Evolutionary conservation across 805 yeast genomes (phyloP), one percentile per base, ranked within the genome.

Genomic region (Metschnikowia reukaufii): DNA sequence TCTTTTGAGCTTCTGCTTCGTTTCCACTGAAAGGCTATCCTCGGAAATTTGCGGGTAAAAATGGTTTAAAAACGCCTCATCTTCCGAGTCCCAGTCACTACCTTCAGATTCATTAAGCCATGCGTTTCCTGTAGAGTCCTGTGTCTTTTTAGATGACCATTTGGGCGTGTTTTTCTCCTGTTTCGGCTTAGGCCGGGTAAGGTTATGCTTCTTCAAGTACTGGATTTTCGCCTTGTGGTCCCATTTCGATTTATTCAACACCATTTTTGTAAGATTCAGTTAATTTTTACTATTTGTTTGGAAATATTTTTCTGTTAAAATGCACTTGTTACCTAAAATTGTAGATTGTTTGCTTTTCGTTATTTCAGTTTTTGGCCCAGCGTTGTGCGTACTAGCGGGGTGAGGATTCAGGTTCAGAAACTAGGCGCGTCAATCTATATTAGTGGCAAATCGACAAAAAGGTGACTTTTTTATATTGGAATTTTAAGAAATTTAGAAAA

Each of bases 161-260:
- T 70, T 70, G n/a, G 60, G 54, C 18, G 42, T 42, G 3, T 58
- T 54, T 7, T 42, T 29, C n/a, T 33, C 39, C 16, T 33, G 39
- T 12, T 18, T 36, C 1, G 50, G 50, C 52, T 36, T 41, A 33
- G 42, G 56, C 48, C 18, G 55, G 48, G 44, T 36, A 23, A 70
- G 57, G n/a, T 73, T 74, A 55, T 73, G 77, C 51, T 73, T 73
- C 50, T 61, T 64, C 61, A 69, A 59, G 47, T 68, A 72, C 49
- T 59, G 58, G 49, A 57, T 47, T 52, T 68, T 73, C 39, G 77
- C 75, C 58, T 68, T 70, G 48, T 65, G 66, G 55, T 72, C 77
- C 73, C 76, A 72, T 59, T 72, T 72, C 12, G 67, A 59, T 50
- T 72, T 69, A 56, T 72, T 68, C 42, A 72, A 56, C 39, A 72